Conservation (phyloP, 352 stramenopile genomes). For the Peronospora destructor region DNA sequence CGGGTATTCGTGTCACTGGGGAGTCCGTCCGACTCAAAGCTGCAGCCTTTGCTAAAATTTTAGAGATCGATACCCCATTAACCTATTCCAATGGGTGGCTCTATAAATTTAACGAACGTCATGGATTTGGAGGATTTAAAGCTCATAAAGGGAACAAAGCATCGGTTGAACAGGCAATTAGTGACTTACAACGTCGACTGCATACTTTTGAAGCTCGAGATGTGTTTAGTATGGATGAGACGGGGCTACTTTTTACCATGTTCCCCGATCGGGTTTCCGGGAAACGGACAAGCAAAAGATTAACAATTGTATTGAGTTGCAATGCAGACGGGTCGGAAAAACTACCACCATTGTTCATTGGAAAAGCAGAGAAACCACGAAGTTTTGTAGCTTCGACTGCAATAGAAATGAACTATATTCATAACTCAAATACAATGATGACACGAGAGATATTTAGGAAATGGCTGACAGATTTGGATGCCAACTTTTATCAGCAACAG, state of each 20-base stretch:
- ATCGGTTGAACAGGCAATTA: constrained; percentile 2
- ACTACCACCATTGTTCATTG: constrained; percentile 28
- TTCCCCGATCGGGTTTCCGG: constrained; percentile 18
- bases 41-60: constrained; percentile 15
- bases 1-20: constrained; percentile 18
- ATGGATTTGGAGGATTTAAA: constrained; percentile 18
- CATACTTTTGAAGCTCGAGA: constrained; percentile 9
- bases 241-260: constrained; percentile 20
- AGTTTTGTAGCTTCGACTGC: constrained; percentile 17
- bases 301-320: constrained; percentile 23
- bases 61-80: constrained; percentile 18
- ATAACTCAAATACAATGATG: constrained; percentile 28
- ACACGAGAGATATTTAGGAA: constrained; percentile 28
- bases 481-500: constrained; percentile 16
- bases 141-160: constrained; percentile 7
- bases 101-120: constrained; percentile 29
- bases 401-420: constrained; percentile 25
- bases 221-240: constrained; percentile 29
- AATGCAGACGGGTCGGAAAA: constrained; percentile 36
- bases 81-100: constrained; percentile 32
- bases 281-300: constrained; percentile 19
- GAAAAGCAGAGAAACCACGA: constrained; percentile 26
- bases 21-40: constrained; percentile 23
- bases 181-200: constrained; percentile 16
- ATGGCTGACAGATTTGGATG: constrained; percentile 27